phyloP scores from a whole-genome alignment of 768 basidiomycete species.

The Panellus pusillus region DNA sequence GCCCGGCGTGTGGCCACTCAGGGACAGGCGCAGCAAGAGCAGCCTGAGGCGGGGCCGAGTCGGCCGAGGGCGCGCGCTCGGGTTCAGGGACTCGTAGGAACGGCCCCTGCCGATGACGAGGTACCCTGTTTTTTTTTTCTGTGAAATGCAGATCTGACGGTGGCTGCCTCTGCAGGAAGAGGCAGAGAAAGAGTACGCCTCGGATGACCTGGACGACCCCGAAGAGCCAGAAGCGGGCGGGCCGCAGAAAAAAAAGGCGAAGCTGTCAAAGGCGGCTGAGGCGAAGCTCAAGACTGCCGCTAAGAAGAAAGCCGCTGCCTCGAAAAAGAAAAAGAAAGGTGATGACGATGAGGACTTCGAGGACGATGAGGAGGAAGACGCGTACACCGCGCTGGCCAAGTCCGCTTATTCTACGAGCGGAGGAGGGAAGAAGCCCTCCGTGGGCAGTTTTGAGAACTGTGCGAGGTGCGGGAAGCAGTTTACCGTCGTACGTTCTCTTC shows the following conservation, averaged over 20 bases:
- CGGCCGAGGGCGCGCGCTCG: conserved; percentile 11
- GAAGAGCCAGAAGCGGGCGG: conserved; percentile 24
- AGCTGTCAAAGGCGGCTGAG: conserved; percentile 47
- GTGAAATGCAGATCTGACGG: neutral
- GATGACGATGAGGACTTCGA: conserved; percentile 40
- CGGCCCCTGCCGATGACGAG: conserved; percentile 8
- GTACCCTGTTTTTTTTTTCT: neutral
- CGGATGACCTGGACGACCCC: conserved; percentile 73
- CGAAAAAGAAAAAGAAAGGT: conserved; percentile 43
- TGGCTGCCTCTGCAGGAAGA: no score
- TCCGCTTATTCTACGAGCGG: conserved; percentile 34
- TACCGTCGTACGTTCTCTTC: conserved; percentile 65
- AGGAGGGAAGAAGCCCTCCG: conserved; percentile 52
- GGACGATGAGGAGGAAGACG: conserved; percentile 61
- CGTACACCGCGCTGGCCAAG: conserved; percentile 66
- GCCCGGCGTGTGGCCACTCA: conserved; percentile 37
- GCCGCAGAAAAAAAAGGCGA: conserved; percentile 56
- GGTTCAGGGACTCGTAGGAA: neutral
- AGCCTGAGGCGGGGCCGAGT: conserved; percentile 50
- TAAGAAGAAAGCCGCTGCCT: conserved; percentile 45
- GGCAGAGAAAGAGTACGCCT: conserved; percentile 51
- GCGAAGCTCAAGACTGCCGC: conserved; percentile 40
- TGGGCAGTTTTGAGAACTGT: conserved; percentile 81
- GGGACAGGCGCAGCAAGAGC: conserved; percentile 34
- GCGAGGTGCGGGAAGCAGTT: conserved; percentile 82